These are phyloP conservation scores for Pachyrhizus erosus DNA, from an alignment of 306 rosid species.

Conservation along the genomic window DNA sequence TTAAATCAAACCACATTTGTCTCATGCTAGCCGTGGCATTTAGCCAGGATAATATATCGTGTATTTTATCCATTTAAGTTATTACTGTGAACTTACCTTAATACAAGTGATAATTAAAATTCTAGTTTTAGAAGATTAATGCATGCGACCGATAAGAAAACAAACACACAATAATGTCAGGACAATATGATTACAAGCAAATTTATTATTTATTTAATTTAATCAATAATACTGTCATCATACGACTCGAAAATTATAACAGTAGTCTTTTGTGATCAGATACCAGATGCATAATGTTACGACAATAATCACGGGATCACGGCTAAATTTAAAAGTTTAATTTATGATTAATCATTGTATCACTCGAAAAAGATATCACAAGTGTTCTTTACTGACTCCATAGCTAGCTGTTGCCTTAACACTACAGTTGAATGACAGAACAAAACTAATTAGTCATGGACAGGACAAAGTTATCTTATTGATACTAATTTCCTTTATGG, in stretches of 20 bases:
- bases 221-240: neutral
- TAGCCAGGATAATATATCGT: neutral
- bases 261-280: neutral
- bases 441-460: neutral
- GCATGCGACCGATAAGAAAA: neutral
- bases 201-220: neutral
- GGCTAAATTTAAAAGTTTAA: neutral
- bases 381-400: neutral
- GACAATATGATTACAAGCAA: no score
- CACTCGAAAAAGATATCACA: neutral
- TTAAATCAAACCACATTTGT: neutral
- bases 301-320: conserved; percentile 12
- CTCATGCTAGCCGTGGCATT: neutral
- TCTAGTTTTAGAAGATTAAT: neutral
- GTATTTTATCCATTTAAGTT: neutral
- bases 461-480: neutral
- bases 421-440: neutral
- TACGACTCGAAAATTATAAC: neutral
- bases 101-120: neutral
- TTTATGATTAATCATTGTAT: neutral
- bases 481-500: neutral
- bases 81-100: neutral
- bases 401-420: neutral
- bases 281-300: neutral
- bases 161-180: no score